These are phyloP conservation scores for Rhodotorula sp. DNA, from an alignment of 1,284 basidiomycete genomes.

Conservation along the genomic window DNA sequence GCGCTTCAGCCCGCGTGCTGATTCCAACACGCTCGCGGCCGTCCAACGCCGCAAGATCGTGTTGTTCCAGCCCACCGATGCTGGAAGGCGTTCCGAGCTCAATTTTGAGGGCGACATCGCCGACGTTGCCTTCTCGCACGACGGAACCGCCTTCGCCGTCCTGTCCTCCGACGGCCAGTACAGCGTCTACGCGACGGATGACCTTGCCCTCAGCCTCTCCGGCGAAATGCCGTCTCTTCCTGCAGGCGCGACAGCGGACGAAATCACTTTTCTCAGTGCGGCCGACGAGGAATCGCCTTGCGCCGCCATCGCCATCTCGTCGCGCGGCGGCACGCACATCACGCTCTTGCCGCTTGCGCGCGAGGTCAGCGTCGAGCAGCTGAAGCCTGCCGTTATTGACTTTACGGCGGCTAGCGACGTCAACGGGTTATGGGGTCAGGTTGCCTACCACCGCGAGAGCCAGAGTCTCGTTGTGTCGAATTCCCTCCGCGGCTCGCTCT, in stretches of 20 bases:
- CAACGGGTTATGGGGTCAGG: slow-evolving; percentile 1
- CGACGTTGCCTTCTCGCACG: slow-evolving; percentile 31
- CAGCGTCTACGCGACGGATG: neutral
- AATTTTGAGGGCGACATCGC: neutral
- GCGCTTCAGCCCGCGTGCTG: slow-evolving; percentile 1
- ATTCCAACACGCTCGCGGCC: neutral
- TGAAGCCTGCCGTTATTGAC: neutral
- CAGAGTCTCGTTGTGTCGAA: slow-evolving; percentile 28
- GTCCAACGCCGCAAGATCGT: neutral
- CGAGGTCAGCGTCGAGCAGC: neutral
- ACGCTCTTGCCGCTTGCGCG: slow-evolving; percentile 9
- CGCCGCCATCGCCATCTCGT: slow-evolving; percentile 17
- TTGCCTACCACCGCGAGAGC: slow-evolving; percentile 14
- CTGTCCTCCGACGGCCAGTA: neutral
- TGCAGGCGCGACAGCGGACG: neutral
- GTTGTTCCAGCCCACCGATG: neutral
- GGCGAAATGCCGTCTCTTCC: neutral
- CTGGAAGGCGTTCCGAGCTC: neutral
- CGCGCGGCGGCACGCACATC: slow-evolving; percentile 3
- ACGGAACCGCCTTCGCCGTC: slow-evolving; percentile 20
- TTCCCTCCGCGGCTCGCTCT: slow-evolving; percentile 31
- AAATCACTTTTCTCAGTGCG: slow-evolving; percentile 15
- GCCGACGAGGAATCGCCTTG: neutral
- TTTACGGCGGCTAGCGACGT: neutral
- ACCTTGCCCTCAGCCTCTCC: neutral